A percentile compares a stretch with the other conserved stretches of the same genome.
These are phyloP conservation scores for Cyberlindnera euphorbiae DNA, from an alignment of 805 yeast genomes.

Conservation along the genomic window DNA sequence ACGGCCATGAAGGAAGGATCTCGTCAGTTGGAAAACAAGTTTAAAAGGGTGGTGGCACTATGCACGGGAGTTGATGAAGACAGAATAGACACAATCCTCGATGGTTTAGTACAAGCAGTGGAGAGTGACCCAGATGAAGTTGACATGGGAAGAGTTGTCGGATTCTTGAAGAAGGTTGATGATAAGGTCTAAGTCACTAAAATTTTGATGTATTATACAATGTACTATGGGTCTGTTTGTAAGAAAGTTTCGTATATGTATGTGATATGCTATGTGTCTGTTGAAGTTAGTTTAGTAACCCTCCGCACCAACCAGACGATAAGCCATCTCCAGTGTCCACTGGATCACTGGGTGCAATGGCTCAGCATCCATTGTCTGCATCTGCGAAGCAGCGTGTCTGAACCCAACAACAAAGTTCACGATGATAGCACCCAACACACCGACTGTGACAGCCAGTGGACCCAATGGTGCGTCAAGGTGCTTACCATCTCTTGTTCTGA, in stretches of 20 bases:
- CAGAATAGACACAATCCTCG: conserved; percentile 75
- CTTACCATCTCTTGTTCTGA: conserved; percentile 75
- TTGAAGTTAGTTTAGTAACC: conserved; percentile 9
- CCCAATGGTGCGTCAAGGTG: conserved; percentile 90
- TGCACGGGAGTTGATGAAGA: conserved; percentile 85
- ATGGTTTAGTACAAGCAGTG: conserved; percentile 84
- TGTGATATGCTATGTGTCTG: too few relatives aligned
- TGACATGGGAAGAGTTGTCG: conserved; percentile 51
- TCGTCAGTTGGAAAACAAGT: conserved; percentile 62
- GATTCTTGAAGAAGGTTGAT: conserved; percentile 48
- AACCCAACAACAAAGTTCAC: conserved; percentile 72
- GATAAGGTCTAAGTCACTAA: conserved; percentile 6
- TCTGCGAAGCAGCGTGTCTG: conserved; percentile 31
- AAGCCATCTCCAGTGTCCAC: conserved; percentile 28
- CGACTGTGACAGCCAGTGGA: conserved; percentile 73
- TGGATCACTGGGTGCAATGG: conserved; percentile 23
- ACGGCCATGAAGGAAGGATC: conserved; percentile 49
- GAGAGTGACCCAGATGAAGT: conserved; percentile 77
- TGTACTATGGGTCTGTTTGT: neutral
- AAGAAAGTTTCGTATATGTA: too few relatives aligned
- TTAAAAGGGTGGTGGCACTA: conserved; percentile 80
- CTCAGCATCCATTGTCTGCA: conserved; percentile 12
- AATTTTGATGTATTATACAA: neutral
- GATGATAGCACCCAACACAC: conserved; percentile 59
- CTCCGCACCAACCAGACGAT: conserved; percentile 30